These are phyloP conservation scores for Phoma sp. DNA, from an alignment of 2,329 filamentous ascomycete species.

Conservation along the genomic window DNA sequence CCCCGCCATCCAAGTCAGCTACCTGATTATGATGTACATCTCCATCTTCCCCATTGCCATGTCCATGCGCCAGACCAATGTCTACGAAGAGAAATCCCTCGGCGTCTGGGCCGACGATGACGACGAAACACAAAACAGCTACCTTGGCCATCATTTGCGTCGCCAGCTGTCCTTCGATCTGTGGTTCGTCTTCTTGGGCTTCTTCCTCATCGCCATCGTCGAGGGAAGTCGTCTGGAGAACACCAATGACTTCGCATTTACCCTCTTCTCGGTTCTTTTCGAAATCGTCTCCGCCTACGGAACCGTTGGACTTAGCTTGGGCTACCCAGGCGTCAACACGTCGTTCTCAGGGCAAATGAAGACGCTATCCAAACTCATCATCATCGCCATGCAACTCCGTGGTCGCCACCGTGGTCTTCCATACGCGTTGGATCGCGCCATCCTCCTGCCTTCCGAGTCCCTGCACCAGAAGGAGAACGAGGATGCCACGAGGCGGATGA, in stretches of 20 bases:
- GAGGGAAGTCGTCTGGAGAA: constrained; percentile 77
- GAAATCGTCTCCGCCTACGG: constrained; percentile 63
- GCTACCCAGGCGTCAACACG: constrained; percentile 77
- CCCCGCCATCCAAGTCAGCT: constrained; percentile 90
- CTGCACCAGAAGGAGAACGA: constrained; percentile 66
- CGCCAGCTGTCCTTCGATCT: constrained; percentile 95
- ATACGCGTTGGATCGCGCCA: constrained; percentile 73
- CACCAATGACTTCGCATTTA: constrained; percentile 61
- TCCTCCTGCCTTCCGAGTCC: constrained; percentile 71
- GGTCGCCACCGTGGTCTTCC: constrained; percentile 71
- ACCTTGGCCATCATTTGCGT: constrained; percentile 89
- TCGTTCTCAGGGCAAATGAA: constrained; percentile 85
- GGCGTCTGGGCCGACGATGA: constrained; percentile 70
- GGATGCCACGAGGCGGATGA: constrained; percentile 55
- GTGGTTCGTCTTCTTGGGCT: constrained; percentile 94
- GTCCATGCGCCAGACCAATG: constrained; percentile 90
- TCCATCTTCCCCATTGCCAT: constrained; percentile 97
- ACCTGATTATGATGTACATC: constrained; percentile 99
- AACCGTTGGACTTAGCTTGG: constrained; percentile 89
- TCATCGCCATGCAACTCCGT: constrained; percentile 72
- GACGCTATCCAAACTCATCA: constrained; percentile 70
- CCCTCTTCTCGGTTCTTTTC: constrained; percentile 56
- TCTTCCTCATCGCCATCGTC: constrained; percentile 90
- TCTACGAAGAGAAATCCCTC: constrained; percentile 90
- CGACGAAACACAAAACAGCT: constrained; percentile 71